Percentiles rank a stretch among this genome's conserved stretches.
phyloP scores from a whole-genome alignment of 1,284 basidiomycete species.

The Cryptococcus sp. region DNA sequence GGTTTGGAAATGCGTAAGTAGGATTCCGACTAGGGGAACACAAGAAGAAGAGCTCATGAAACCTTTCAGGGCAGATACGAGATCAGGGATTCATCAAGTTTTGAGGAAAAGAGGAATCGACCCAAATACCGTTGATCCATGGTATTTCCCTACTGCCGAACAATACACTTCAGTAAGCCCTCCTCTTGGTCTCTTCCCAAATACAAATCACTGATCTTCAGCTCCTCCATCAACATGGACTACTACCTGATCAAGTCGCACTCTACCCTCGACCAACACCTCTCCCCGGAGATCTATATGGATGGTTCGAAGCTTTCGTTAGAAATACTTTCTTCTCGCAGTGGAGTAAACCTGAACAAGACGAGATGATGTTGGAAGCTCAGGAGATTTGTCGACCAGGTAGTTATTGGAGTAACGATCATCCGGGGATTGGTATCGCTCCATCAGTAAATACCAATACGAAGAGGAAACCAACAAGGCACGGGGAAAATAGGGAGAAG shows the following conservation, averaged over 20 bases:
- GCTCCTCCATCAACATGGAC: slow-evolving; percentile 57
- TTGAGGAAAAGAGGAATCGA: slow-evolving; percentile 58
- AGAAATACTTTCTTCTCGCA: slow-evolving; percentile 57
- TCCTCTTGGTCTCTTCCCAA: neutral
- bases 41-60: neutral
- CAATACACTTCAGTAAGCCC: slow-evolving; percentile 58
- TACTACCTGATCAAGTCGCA: slow-evolving; percentile 56
- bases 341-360: slow-evolving; percentile 56
- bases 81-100: slow-evolving; percentile 58
- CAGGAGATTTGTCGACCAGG: slow-evolving; percentile 58
- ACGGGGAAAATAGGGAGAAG: slow-evolving; percentile 10
- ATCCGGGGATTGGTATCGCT: slow-evolving; percentile 21
- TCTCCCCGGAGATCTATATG: slow-evolving; percentile 58
- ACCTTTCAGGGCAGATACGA: slow-evolving; percentile 50
- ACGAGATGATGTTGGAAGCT: slow-evolving; percentile 62
- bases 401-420: slow-evolving; percentile 45
- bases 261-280: slow-evolving; percentile 67
- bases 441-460: neutral
- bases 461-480: neutral
- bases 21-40: neutral
- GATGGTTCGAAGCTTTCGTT: slow-evolving; percentile 68
- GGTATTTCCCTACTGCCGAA: slow-evolving; percentile 71
- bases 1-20: slow-evolving; percentile 49
- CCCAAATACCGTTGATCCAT: slow-evolving; percentile 62
- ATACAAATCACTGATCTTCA: neutral